These are phyloP conservation scores for Xylariaceae sp. DNA, from an alignment of 2,329 filamentous ascomycete species.

Conservation along the genomic window DNA sequence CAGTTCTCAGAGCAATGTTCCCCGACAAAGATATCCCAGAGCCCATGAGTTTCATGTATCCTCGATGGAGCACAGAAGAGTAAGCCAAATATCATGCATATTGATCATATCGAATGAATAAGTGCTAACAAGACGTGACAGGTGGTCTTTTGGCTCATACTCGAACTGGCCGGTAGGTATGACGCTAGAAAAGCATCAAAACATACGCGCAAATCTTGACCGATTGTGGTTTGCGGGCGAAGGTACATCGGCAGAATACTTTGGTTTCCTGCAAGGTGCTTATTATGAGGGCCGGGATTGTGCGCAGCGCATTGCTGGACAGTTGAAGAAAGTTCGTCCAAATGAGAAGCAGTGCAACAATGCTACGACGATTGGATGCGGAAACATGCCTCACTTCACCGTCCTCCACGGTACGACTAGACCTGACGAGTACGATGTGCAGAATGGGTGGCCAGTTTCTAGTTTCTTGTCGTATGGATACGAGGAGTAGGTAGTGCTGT, in stretches of 20 bases:
- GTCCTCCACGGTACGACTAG: conserved; percentile 36
- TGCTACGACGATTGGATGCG: conserved; percentile 25
- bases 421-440: conserved; percentile 31
- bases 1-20: conserved; percentile 60
- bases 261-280: conserved; percentile 63
- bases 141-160: conserved; percentile 58
- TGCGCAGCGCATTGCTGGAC: conserved; percentile 42
- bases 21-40: conserved; percentile 55
- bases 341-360: conserved; percentile 16
- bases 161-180: conserved; percentile 66
- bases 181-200: conserved; percentile 64
- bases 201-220: conserved; percentile 62
- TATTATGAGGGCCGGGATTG: conserved; percentile 55
- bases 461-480: conserved; percentile 32
- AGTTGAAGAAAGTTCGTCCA: conserved; percentile 25
- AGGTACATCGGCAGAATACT: conserved; percentile 60
- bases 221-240: conserved; percentile 66
- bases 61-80: conserved; percentile 50
- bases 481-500: conserved; percentile 6
- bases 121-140: not conserved
- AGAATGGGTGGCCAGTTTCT: conserved; percentile 38
- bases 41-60: conserved; percentile 59
- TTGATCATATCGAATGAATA: not conserved
- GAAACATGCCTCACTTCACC: conserved; percentile 27
- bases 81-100: conserved; percentile 13